Evolutionary conservation across 1,284 basidiomycete genomes (phyloP).

Genomic region (Tetrapyrgos nigripes): DNA sequence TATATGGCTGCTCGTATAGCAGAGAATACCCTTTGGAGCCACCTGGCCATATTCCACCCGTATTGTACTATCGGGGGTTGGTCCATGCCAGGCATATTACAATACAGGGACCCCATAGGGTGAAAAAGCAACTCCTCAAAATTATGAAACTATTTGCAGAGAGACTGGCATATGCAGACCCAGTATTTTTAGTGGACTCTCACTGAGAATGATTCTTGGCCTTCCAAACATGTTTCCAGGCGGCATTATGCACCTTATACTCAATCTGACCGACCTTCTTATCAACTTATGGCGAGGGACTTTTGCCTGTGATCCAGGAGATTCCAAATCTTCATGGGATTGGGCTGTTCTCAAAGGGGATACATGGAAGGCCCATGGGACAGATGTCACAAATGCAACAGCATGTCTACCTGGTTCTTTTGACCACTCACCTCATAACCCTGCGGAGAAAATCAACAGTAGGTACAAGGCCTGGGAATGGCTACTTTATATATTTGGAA

Average conservation of each 20-base stretch:
- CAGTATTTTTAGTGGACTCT: slow-evolving; percentile 24
- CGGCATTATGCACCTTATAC: slow-evolving; percentile 41
- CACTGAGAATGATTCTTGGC: slow-evolving; percentile 16
- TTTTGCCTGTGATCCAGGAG: slow-evolving; percentile 17
- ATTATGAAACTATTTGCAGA: neutral
- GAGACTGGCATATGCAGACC: slow-evolving; percentile 21
- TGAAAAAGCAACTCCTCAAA: neutral
- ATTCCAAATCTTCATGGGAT: slow-evolving; percentile 28
- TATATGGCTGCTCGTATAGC: no score
- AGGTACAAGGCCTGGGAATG: slow-evolving; percentile 25
- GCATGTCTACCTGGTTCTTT: slow-evolving; percentile 28
- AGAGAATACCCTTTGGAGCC: no score
- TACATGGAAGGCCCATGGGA: slow-evolving; percentile 28
- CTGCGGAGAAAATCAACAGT: slow-evolving; percentile 15
- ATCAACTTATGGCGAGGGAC: slow-evolving; percentile 32
- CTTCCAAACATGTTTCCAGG: slow-evolving; percentile 26
- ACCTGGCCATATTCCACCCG: no score
- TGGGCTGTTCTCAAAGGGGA: slow-evolving; percentile 28
- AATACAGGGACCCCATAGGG: no score
- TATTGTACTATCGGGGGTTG: no score
- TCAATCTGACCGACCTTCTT: slow-evolving; percentile 39
- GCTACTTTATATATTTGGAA: slow-evolving; percentile 27
- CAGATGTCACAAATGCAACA: slow-evolving; percentile 17
- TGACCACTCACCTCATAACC: slow-evolving; percentile 30
- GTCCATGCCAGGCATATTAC: no score